Evolutionary conservation across 2,329 filamentous ascomycete genomes (phyloP), one percentile per base, ranked within the genome.

Genomic region (Elsinoe fawcettii): DNA sequence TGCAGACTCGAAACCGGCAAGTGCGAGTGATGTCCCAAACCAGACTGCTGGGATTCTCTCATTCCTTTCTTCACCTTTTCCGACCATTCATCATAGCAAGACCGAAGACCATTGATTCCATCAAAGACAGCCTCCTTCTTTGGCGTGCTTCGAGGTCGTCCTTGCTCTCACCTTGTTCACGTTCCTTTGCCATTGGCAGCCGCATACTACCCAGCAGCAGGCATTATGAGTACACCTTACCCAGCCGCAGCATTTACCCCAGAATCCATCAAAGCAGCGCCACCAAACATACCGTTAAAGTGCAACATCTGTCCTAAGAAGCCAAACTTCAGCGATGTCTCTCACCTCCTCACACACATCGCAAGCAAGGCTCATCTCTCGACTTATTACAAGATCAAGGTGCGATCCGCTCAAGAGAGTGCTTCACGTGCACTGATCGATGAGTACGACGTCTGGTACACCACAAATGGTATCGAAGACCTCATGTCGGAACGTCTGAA

Each of bases 341-440:
- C 91, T 32, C 92, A 96, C 71, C 77, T 96, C 36, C 81, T 97
- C 67, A 97, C 92, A 11, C 92, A 97, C 68, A 83, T 96, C 61
- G 84, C 87, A 59, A 96, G 91, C 62, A 96, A 96, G 69, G 87
- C 87, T n/a, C 92, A 97, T 69, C 76, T 96, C 32, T 85, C 90
- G 59, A 82, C 89, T 68, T 84, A 88, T 66, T 95, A 91, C 74
- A 90, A 89, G 66, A 79, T 90, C 55, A 85, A 89, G 65, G 82
- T 96, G 63, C 82, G 81, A 58, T 80, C 83, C 56, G 78, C 81
- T 46, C 87, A 95, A 60, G 71, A 77, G n/a, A 54, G 60, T 4
- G 74, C 74, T n/a, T 83, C 86, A n/a, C 77, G 79, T 22, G 70
- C 79, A 9, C 70, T 80, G 30, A 76, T 95, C 44, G 78, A 83